Evolutionary conservation across 2,329 filamentous ascomycete genomes (phyloP), one percentile per base, ranked within the genome.

Genomic region (Fusarium sp.): DNA sequence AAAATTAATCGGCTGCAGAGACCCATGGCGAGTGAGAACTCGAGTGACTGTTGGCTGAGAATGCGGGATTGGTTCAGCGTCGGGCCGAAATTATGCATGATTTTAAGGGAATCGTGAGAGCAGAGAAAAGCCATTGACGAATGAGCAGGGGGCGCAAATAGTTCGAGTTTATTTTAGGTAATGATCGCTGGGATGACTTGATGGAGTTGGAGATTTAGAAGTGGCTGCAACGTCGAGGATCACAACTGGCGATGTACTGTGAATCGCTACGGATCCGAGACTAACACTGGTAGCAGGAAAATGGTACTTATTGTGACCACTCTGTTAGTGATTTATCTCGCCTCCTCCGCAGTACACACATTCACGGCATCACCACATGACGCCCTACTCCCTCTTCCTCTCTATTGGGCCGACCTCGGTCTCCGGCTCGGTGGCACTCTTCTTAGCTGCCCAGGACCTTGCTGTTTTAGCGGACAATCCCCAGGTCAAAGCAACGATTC

Each of bases 51-150:
- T 56, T 19, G 11, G 33, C 15, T 30, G 0, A 41, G 15, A 7
- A 47, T 28, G 17, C 20, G 24, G 19, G 30, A 65, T 64, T 59
- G 45, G 61, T n/a, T 11, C n/a, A 51, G 37, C 35, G 46, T 64
- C 61, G 61, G 60, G 9, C 61, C 60, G 61, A 65, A 52, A 39
- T 63, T 58, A 47, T 64, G 59, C 61, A 65, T 65, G 24, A 40
- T 20, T 44, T 35, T 22, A 9, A 20, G 17, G 13, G 7, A 62
- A 32, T 55, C 19, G 37, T 51, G 40, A 37, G 17, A 20, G 33
- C 26, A 7, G 44, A 33, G 20, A 32, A 49, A 20, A 32, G 28
- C 9, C 58, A 62, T 62, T 48, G 57, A 45, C 37, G 19, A 63
- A 53, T 65, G 10, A 39, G 28, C 6, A 6, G 4, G 8, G 17